These are phyloP conservation scores for Malus orientalis DNA, from an alignment of 306 rosid species.

Conservation along the genomic window DNA sequence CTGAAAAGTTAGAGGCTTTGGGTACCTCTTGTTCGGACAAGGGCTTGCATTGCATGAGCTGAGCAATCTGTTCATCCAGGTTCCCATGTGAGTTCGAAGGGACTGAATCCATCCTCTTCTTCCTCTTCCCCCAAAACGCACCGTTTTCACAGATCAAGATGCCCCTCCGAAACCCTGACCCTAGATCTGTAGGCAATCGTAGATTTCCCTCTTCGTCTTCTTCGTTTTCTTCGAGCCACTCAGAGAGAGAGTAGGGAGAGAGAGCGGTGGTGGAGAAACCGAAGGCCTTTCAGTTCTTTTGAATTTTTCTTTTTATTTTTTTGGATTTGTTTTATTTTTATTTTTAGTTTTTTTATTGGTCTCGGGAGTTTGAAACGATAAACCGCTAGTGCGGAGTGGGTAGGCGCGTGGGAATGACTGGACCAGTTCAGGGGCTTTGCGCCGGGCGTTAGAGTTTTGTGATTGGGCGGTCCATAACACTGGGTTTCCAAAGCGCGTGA, in stretches of 20 bases:
- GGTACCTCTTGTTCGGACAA: constrained; percentile 86
- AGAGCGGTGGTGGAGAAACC: constrained; percentile 44
- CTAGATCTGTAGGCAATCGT: constrained; percentile 41
- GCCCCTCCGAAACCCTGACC: constrained; percentile 41
- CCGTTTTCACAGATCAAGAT: constrained; percentile 29
- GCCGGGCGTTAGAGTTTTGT: neutral
- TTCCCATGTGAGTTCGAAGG: constrained; percentile 81
- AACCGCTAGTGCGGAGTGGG: neutral
- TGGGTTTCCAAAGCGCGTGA: neutral
- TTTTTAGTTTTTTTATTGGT: constrained; percentile 1
- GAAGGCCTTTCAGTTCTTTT: constrained; percentile 8
- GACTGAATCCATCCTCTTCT: constrained; percentile 54
- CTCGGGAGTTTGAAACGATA: neutral
- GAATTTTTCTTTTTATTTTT: neutral
- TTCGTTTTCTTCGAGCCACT: constrained; percentile 1
- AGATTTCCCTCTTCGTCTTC: constrained; percentile 19
- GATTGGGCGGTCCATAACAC: neutral
- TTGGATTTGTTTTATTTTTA: neutral
- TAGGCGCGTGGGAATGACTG: neutral
- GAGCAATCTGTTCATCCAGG: constrained; percentile 90
- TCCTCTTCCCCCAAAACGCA: constrained; percentile 7
- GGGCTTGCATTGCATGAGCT: constrained; percentile 99
- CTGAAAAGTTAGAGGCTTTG: neutral
- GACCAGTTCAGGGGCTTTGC: neutral
- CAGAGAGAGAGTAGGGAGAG: constrained; percentile 5